Evolutionary conservation across 768 basidiomycete species (phyloP).

Genomic region (Macrolepiota fuliginosa): DNA sequence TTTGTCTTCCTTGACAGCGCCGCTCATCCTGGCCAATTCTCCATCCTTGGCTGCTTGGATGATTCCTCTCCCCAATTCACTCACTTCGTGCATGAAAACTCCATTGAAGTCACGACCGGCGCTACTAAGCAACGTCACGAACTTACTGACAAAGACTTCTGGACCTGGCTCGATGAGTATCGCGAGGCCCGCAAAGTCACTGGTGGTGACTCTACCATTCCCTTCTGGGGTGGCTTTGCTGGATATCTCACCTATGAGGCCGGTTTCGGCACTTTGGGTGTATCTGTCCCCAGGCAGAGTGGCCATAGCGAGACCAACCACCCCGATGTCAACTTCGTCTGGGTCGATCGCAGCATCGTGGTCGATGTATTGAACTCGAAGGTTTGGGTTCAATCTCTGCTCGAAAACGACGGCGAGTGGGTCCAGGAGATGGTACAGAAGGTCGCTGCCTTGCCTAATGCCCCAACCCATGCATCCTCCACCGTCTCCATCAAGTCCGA

Average conservation of each 20-base stretch:
- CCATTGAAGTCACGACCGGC: slow-evolving; percentile 44
- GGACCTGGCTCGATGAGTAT: slow-evolving; percentile 74
- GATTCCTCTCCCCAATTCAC: slow-evolving; percentile 55
- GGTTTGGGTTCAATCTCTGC: slow-evolving; percentile 64
- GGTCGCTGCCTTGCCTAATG: slow-evolving; percentile 1
- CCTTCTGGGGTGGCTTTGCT: slow-evolving; percentile 84
- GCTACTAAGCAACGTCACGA: slow-evolving; percentile 30
- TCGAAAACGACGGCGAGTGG: slow-evolving; percentile 61
- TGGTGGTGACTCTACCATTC: slow-evolving; percentile 50
- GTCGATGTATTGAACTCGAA: slow-evolving; percentile 51
- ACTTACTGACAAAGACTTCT: slow-evolving; percentile 54
- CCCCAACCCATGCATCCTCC: background rate
- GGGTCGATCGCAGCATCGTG: slow-evolving; percentile 77
- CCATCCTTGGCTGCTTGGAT: slow-evolving; percentile 66
- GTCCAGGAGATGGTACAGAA: slow-evolving; percentile 36
- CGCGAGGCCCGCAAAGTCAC: slow-evolving; percentile 51
- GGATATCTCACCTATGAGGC: slow-evolving; percentile 82
- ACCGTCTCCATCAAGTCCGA: background rate
- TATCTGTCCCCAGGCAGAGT: slow-evolving; percentile 33
- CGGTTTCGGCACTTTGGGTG: slow-evolving; percentile 54
- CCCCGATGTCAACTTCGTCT: slow-evolving; percentile 73
- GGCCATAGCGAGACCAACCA: slow-evolving; percentile 32
- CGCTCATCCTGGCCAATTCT: slow-evolving; percentile 68
- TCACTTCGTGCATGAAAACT: slow-evolving; percentile 49
- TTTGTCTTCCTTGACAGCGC: slow-evolving; percentile 79